Evolutionary conservation across 2,329 filamentous ascomycete species (phyloP).

Genomic region (Sordariomycetes sp.): DNA sequence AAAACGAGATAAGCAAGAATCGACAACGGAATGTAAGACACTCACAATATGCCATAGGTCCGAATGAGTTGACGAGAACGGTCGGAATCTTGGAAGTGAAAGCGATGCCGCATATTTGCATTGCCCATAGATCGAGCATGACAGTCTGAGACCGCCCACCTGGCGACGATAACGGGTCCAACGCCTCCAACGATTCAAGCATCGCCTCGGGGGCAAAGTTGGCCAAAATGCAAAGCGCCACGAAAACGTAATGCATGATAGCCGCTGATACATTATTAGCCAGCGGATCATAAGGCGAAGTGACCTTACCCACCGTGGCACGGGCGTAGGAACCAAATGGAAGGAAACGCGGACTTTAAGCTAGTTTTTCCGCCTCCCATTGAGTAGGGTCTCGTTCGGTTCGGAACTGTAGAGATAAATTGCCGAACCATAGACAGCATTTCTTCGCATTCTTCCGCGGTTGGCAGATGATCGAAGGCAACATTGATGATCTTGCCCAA

Average conservation of each 20-base stretch:
- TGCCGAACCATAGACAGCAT: conserved; percentile 10
- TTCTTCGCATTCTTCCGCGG: conserved; percentile 11
- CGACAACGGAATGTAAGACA: neutral
- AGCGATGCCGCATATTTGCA: conserved; percentile 31
- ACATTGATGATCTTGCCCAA: conserved; percentile 33
- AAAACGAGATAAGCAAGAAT: conserved; percentile 3
- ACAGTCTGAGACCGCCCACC: conserved; percentile 8
- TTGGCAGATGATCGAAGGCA: conserved; percentile 13
- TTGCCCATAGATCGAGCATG: conserved; percentile 22
- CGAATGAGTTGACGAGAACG: conserved; percentile 37
- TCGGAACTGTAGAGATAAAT: conserved; percentile 23
- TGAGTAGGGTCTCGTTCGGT: conserved; percentile 20
- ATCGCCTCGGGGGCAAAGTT: conserved; percentile 6
- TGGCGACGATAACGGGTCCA: neutral
- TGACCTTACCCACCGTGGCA: no score
- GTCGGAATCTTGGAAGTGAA: conserved; percentile 31
- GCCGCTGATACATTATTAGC: no score
- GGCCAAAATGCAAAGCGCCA: conserved; percentile 21
- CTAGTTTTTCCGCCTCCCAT: neutral
- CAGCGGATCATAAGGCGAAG: no score
- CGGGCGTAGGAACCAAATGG: conserved; percentile 27
- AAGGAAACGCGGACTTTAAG: conserved; percentile 17
- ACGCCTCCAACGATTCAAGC: conserved; percentile 4
- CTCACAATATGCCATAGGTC: conserved; percentile 36
- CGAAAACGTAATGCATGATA: conserved; percentile 31